Base-by-base conservation (phyloP, 768 basidiomycete species). In the Kwoniella shandongensis region DNA sequence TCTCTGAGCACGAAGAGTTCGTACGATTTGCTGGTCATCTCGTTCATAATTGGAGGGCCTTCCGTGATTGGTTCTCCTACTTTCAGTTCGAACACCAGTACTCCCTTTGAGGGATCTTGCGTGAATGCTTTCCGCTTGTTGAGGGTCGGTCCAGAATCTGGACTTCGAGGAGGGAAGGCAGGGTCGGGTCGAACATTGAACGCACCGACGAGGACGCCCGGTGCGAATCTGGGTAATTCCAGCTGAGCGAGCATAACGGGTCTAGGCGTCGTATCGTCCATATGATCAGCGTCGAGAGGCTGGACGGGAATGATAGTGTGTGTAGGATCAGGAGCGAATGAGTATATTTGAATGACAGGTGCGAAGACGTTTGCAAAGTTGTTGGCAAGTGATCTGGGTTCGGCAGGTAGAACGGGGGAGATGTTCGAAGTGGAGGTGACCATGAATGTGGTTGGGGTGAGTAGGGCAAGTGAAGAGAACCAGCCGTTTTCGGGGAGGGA, bases 151-250 rank as follows among this genome's bases (percentile, higher is more conserved):
- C 39, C 40, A 20, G 54, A 32, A 41, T 20, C 59, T 20, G 32
- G 20, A 13, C 32, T 27, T 36, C 8, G 49, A 18, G 62, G 57
- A 3, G 67, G 63, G 52, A 67, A 72, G 32, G 71, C 56, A 4
- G 71, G 71, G 50, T 73, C 71, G 11, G 71, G 71, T 36, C 71
- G 54, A 11, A 73, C 62, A 26, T 68, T 68, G 41, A 73, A 73
- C 4, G 59, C 41, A 22, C 36, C 40, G 8, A 70, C 44, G 11
- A 51, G 48, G 4, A 60, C 66, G 3, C 59, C 62, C 4, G 55
- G 42, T 0, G 58, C 68, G n/a, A 73, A 65, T 1, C 20, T 20
- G 1, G 71, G 71, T 39, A 73, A 47, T 29, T 68, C 65, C 29
- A 73, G 39, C 38, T 68, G 66, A 29, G 63, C 59, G 17, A 72